Conservation (phyloP, 495 filamentous ascomycete species). For the Jackrogersella multiformis region DNA sequence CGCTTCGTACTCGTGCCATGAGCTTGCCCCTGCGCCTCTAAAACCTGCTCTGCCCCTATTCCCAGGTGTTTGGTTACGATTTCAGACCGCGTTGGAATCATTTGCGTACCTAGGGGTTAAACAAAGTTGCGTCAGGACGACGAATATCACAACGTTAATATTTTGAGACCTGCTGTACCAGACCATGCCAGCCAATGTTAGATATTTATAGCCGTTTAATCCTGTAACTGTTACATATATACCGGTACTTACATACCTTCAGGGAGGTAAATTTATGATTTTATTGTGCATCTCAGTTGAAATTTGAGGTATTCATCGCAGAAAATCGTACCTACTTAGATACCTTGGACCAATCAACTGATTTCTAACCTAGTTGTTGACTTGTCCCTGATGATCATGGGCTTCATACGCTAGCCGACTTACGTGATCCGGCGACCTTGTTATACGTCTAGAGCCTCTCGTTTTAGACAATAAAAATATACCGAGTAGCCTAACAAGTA, state of each 20-base stretch:
- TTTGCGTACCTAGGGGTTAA: constrained; percentile 20
- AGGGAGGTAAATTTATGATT: neutral
- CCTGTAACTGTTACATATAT: too few relatives aligned
- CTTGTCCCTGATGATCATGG: constrained; percentile 13
- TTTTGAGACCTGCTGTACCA: constrained; percentile 10
- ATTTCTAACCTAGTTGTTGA: neutral
- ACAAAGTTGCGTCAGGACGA: constrained; percentile 12
- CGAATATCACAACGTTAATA: neutral
- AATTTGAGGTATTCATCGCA: constrained; percentile 1
- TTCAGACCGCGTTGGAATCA: neutral
- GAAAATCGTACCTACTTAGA: neutral
- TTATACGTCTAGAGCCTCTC: neutral
- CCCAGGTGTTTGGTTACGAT: neutral
- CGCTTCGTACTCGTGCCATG: neutral
- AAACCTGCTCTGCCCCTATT: neutral
- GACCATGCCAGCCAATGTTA: neutral
- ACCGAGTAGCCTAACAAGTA: neutral
- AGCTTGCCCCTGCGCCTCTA: constrained; percentile 7
- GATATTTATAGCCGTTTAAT: too few relatives aligned
- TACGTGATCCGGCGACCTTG: neutral
- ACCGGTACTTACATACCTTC: neutral
- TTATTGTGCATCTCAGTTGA: neutral
- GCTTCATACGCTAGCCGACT: neutral
- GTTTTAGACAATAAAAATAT: neutral
- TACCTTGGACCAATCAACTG: neutral